Evolutionary conservation across 2,329 filamentous ascomycete species (phyloP).

Genomic region (Hypoxylon sp.): DNA sequence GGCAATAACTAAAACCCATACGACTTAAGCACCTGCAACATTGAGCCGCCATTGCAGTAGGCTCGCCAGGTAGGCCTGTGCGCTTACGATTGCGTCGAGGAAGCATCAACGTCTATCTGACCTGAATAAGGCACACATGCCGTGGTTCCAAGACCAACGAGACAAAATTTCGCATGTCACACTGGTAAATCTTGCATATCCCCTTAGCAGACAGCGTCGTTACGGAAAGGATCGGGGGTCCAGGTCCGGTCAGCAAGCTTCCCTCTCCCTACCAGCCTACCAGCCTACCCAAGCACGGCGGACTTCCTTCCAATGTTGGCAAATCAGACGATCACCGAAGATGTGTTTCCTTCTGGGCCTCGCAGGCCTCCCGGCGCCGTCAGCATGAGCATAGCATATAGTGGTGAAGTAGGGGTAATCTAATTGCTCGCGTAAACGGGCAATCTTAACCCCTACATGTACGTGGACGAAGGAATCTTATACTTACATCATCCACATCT

Average conservation of each 20-base stretch:
- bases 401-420: conserved; percentile 32
- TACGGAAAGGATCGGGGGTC: conserved; percentile 32
- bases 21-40: background rate
- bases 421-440: conserved; percentile 29
- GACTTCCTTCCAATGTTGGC: conserved; percentile 36
- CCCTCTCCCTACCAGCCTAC: too few relatives aligned
- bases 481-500: conserved; percentile 17
- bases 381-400: conserved; percentile 35
- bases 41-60: conserved; percentile 22
- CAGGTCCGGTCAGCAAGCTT: conserved; percentile 27
- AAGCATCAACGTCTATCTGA: conserved; percentile 11
- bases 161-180: conserved; percentile 17
- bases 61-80: conserved; percentile 2
- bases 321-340: conserved; percentile 21
- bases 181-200: conserved; percentile 22
- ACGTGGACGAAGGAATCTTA: conserved; percentile 27
- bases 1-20: conserved; percentile 3
- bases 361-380: conserved; percentile 23
- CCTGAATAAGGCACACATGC: conserved; percentile 30
- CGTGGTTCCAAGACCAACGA: conserved; percentile 16
- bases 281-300: conserved; percentile 24
- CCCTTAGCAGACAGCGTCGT: conserved; percentile 16
- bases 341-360: background rate
- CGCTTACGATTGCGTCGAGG: conserved; percentile 20
- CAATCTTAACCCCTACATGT: conserved; percentile 32